A percentile compares a stretch with the other conserved stretches of the same genome.
These are phyloP conservation scores for Sequoiadendron giganteum DNA, from an alignment of 75 land plant genomes.

Conservation along the genomic window DNA sequence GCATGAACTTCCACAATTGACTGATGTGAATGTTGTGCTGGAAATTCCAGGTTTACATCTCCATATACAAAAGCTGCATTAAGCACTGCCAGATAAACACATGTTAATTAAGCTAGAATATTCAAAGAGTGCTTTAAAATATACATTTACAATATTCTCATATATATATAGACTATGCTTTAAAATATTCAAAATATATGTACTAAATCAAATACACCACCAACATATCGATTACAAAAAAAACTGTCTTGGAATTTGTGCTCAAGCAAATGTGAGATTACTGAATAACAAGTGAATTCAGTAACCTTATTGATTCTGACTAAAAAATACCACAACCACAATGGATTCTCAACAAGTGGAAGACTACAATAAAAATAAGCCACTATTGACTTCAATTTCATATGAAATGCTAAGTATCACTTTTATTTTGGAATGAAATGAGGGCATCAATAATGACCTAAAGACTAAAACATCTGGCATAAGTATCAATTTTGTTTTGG, in stretches of 20 bases:
- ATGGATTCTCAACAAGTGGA: neutral
- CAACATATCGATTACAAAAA: neutral
- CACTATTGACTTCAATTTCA: neutral
- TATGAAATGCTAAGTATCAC: neutral
- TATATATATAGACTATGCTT: neutral
- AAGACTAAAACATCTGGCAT: neutral
- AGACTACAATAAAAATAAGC: neutral
- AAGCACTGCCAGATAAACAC: neutral
- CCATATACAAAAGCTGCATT: constrained; percentile 15
- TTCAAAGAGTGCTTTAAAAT: neutral
- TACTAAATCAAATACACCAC: neutral
- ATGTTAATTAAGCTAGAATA: neutral
- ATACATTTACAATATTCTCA: neutral
- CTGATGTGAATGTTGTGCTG: constrained; percentile 9
- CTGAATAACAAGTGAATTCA: neutral
- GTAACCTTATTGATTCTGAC: neutral
- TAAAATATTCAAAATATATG: neutral
- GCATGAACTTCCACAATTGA: constrained; percentile 12
- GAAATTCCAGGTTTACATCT: constrained; percentile 12
- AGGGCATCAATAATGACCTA: neutral
- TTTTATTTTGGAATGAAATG: neutral
- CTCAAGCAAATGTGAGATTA: neutral
- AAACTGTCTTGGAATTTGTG: neutral
- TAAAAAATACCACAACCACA: neutral
- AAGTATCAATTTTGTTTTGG: neutral